Conservation (phyloP, 2,329 filamentous ascomycete species). For the Bertia moriformis region DNA sequence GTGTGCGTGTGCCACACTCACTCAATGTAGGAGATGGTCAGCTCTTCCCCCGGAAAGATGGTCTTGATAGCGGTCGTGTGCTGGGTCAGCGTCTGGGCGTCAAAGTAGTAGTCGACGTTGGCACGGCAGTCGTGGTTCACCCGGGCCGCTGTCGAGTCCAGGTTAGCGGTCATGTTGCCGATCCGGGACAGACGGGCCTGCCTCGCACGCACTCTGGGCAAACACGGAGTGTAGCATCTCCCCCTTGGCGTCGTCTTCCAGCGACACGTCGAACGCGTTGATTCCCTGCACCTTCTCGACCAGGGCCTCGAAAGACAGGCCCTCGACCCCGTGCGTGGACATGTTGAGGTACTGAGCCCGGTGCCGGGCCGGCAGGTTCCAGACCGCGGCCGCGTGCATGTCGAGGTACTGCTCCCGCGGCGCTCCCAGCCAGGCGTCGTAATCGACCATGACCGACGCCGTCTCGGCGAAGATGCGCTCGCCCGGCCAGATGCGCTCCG, state of each 20-base stretch:
- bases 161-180: slow-evolving; percentile 7
- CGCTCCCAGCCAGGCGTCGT: slow-evolving; percentile 9
- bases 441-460: slow-evolving; percentile 16
- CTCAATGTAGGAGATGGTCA: slow-evolving; percentile 26
- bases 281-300: slow-evolving; percentile 20
- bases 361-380: slow-evolving; percentile 9
- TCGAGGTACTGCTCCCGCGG: slow-evolving; percentile 6
- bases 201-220: slow-evolving; percentile 15
- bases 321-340: slow-evolving; percentile 12
- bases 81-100: slow-evolving; percentile 20
- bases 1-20: slow-evolving; percentile 5
- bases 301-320: too few relatives aligned
- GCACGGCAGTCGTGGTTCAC: slow-evolving; percentile 30
- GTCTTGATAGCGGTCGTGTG: slow-evolving; percentile 20
- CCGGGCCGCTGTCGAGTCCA: slow-evolving; percentile 15
- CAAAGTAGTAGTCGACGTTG: slow-evolving; percentile 26
- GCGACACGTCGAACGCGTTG: slow-evolving; percentile 22
- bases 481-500: slow-evolving; percentile 9
- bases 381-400: slow-evolving; percentile 11
- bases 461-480: slow-evolving; percentile 13
- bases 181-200: slow-evolving; percentile 10
- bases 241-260: slow-evolving; percentile 9
- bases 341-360: slow-evolving; percentile 11
- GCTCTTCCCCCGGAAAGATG: slow-evolving; percentile 24
- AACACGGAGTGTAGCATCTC: slow-evolving; percentile 21